phyloP scores from a whole-genome alignment of 2,329 filamentous ascomycete genomes.

The Talaromyces sp. region DNA sequence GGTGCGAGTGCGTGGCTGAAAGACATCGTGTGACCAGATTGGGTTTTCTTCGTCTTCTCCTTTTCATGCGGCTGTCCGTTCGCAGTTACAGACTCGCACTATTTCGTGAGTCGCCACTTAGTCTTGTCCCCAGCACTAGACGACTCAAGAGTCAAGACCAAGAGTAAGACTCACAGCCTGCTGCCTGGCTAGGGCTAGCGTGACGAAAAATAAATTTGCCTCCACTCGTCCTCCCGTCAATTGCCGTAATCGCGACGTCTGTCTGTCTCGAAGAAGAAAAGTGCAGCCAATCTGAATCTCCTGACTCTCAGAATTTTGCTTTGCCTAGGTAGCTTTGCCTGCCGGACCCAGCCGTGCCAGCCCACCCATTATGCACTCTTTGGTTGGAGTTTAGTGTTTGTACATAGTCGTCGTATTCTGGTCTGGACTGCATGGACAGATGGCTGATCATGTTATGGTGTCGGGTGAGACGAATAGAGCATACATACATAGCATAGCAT shows the following conservation, averaged over 20 bases:
- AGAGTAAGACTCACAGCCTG: neutral
- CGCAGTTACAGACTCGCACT: neutral
- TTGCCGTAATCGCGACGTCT: conserved; percentile 7
- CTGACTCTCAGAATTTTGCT: conserved; percentile 8
- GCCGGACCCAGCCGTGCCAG: conserved; percentile 6
- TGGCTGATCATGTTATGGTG: neutral
- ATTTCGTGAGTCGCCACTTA: neutral
- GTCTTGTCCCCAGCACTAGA: neutral
- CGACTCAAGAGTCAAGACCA: neutral
- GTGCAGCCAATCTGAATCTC: conserved; percentile 2
- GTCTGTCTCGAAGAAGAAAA: conserved; percentile 1
- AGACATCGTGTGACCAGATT: conserved; percentile 11
- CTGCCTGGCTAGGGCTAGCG: neutral
- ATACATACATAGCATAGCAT: neutral
- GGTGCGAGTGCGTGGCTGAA: neutral
- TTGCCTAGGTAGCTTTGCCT: neutral
- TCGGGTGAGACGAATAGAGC: neutral
- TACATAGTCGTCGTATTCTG: neutral
- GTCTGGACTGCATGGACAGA: conserved; percentile 4
- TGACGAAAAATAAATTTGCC: neutral
- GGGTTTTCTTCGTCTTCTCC: neutral
- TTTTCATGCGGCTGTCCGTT: neutral
- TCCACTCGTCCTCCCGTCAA: neutral
- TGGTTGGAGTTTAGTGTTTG: no score
- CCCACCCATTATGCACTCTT: neutral